phyloP scores from a whole-genome alignment of 2,329 filamentous ascomycete species.

The Claviceps digitariae region DNA sequence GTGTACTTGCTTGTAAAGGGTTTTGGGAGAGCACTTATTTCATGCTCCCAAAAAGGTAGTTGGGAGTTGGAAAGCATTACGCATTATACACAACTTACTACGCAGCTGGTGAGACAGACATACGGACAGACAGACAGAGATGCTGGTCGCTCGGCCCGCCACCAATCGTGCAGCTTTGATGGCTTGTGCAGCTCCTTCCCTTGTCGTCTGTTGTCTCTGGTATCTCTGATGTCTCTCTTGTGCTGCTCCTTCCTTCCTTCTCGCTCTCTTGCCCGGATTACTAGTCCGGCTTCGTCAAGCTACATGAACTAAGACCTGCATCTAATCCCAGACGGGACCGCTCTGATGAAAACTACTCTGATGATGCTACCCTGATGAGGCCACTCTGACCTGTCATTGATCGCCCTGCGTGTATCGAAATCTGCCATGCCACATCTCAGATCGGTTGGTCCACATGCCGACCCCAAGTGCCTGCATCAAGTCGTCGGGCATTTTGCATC shows the following conservation, averaged over 20 bases:
- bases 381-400: conserved; percentile 1
- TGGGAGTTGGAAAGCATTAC: no score
- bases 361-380: neutral
- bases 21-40: no score
- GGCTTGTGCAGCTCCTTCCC: neutral
- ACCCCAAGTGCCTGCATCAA: neutral
- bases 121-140: no score
- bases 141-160: no score
- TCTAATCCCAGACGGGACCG: neutral
- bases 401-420: neutral
- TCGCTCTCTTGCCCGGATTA: neutral
- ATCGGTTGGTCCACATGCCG: neutral
- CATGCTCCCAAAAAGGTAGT: no score
- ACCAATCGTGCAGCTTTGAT: no score
- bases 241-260: neutral
- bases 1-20: neutral
- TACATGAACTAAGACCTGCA: neutral
- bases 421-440: conserved; percentile 1
- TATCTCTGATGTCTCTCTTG: no score
- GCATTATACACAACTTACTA: no score
- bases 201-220: neutral
- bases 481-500: neutral
- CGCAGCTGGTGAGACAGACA: no score
- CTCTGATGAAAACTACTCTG: neutral
- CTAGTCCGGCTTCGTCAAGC: neutral